Evolutionary conservation across 108 stramenopile genomes (phyloP).

Genomic region (Pseudonitzschia multiseries): DNA sequence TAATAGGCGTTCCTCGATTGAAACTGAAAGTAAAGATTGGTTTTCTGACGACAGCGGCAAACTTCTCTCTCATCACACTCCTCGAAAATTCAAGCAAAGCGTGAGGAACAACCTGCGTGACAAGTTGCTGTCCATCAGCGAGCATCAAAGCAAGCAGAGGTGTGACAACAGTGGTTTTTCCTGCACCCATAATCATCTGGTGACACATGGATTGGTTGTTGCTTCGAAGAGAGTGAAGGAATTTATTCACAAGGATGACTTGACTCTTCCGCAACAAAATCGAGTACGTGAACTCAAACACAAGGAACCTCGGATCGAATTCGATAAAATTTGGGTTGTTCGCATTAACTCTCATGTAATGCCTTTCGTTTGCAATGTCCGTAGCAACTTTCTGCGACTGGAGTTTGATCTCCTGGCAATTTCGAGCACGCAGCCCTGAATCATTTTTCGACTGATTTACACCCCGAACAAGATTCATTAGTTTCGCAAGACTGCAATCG

Average conservation of each 20-base stretch:
- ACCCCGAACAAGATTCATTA: slow-evolving; percentile 64
- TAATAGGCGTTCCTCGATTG: slow-evolving; percentile 89
- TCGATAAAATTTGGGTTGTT: slow-evolving; percentile 66
- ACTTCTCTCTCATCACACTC: slow-evolving; percentile 95
- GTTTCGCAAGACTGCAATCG: slow-evolving; percentile 46
- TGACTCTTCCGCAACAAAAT: slow-evolving; percentile 95
- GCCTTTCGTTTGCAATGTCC: slow-evolving; percentile 82
- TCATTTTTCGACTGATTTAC: slow-evolving; percentile 59
- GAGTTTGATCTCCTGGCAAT: slow-evolving; percentile 80
- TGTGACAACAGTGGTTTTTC: slow-evolving; percentile 99
- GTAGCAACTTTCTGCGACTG: slow-evolving; percentile 80
- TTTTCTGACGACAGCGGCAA: slow-evolving; percentile 94
- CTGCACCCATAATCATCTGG: slow-evolving; percentile 99
- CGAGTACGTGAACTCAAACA: slow-evolving; percentile 97
- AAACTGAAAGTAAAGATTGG: slow-evolving; percentile 98
- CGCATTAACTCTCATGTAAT: slow-evolving; percentile 74
- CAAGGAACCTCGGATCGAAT: slow-evolving; percentile 95
- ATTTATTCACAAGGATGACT: slow-evolving; percentile 94
- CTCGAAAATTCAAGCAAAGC: slow-evolving; percentile 97
- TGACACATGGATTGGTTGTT: slow-evolving; percentile 88
- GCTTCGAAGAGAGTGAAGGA: slow-evolving; percentile 70
- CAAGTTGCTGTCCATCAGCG: slow-evolving; percentile 93
- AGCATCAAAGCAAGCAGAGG: slow-evolving; percentile 97
- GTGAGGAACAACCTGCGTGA: slow-evolving; percentile 97
- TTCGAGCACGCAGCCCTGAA: slow-evolving; percentile 44